Evolutionary conservation across 2,329 filamentous ascomycete genomes (phyloP).

Genomic region (Teratosphaeria epicoccoides): DNA sequence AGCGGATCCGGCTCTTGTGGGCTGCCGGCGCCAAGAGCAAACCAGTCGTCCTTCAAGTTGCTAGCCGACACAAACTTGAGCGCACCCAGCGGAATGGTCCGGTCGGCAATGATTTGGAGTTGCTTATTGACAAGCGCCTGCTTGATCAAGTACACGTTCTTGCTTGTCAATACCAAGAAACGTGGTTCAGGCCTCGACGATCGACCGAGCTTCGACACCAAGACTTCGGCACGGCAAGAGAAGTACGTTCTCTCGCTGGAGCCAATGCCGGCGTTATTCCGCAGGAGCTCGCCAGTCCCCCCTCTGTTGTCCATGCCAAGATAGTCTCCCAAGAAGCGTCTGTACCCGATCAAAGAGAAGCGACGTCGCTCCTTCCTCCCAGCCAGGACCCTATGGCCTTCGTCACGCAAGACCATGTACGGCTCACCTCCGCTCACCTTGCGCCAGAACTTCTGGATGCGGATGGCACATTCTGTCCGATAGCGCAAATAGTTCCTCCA

Average conservation of each 20-base stretch:
- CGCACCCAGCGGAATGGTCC: constrained; percentile 69
- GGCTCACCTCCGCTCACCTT: constrained; percentile 85
- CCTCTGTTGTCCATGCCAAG: constrained; percentile 72
- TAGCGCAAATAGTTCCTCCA: constrained; percentile 96
- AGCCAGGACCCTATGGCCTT: constrained; percentile 71
- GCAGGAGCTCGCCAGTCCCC: constrained; percentile 72
- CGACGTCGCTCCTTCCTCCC: constrained; percentile 83
- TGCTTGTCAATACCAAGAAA: constrained; percentile 67
- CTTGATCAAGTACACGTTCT: constrained; percentile 79
- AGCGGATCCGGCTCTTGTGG: constrained; percentile 89
- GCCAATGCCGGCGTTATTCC: constrained; percentile 57
- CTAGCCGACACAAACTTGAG: constrained; percentile 83
- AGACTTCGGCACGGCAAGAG: constrained; percentile 78
- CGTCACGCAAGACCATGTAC: constrained; percentile 76
- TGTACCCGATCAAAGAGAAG: constrained; percentile 82
- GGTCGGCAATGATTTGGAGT: constrained; percentile 69
- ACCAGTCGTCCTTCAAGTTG: constrained; percentile 87
- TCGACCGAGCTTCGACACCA: constrained; percentile 90
- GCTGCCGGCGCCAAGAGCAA: constrained; percentile 81
- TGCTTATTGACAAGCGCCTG: constrained; percentile 76
- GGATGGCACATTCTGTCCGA: constrained; percentile 78
- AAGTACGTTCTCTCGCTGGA: constrained; percentile 68
- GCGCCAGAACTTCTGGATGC: constrained; percentile 92
- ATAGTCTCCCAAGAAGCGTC: constrained; percentile 91
- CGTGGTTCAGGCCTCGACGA: constrained; percentile 89